Conservation (phyloP, 768 basidiomycete species). For the Calocybe cyanea region DNA sequence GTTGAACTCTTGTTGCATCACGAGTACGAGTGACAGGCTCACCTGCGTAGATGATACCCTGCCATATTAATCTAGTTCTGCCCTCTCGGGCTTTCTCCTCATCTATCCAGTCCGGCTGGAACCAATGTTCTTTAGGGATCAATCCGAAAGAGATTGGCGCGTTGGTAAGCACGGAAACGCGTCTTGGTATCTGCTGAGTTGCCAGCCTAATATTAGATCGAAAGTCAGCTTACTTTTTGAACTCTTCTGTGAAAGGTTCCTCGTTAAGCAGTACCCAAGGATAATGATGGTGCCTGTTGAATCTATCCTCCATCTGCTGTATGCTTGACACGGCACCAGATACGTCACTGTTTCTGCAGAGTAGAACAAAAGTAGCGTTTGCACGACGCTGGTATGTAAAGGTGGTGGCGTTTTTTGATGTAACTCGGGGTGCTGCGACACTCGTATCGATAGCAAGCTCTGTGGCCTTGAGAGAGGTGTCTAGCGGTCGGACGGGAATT, state of each 20-base stretch:
- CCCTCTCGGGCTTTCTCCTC: conserved; percentile 59
- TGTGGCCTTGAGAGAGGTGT: conserved; percentile 4
- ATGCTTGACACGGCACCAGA: conserved; percentile 51
- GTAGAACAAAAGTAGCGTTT: conserved; percentile 71
- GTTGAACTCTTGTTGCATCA: background rate
- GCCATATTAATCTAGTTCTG: conserved; percentile 59
- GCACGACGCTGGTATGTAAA: conserved; percentile 33
- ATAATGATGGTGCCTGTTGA: conserved; percentile 73
- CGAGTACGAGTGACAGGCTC: conserved; percentile 9
- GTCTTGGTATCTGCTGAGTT: conserved; percentile 26
- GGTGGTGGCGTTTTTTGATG: conserved; percentile 3
- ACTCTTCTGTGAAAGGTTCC: conserved; percentile 67
- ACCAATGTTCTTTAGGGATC: conserved; percentile 77
- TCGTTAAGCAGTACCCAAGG: conserved; percentile 89
- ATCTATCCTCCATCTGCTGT: conserved; percentile 74
- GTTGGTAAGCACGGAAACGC: conserved; percentile 51
- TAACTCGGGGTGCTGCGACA: conserved; percentile 2
- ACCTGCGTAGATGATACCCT: conserved; percentile 63
- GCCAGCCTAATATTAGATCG: background rate
- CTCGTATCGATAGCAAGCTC: conserved; percentile 1
- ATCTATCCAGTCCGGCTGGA: conserved; percentile 78
- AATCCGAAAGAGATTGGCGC: conserved; percentile 61
- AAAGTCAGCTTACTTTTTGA: conserved; percentile 48
- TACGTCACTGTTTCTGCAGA: conserved; percentile 57
- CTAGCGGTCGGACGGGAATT: conserved; percentile 7